Percentiles rank a stretch among this genome's conserved stretches.
Evolutionary conservation across 2,329 filamentous ascomycete genomes (phyloP).

Genomic region (Endocalyx cinctus): DNA sequence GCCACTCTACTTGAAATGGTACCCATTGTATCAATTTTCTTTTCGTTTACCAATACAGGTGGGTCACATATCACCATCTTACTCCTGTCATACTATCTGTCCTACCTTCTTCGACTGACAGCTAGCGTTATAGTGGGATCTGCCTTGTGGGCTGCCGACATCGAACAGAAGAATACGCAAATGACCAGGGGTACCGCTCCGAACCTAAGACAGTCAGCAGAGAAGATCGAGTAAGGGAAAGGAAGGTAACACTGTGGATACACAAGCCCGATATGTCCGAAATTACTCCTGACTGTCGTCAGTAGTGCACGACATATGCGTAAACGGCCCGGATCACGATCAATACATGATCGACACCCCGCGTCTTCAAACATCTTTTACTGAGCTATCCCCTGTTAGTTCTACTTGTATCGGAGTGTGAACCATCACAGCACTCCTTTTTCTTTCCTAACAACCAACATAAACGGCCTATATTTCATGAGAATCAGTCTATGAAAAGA

Average conservation of each 20-base stretch:
- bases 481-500: too few relatives aligned
- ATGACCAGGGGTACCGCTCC: slow-evolving; percentile 50
- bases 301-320: too few relatives aligned
- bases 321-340: too few relatives aligned
- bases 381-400: too few relatives aligned
- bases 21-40: slow-evolving; percentile 76
- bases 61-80: slow-evolving; percentile 18
- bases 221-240: slow-evolving; percentile 39
- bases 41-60: slow-evolving; percentile 84
- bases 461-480: too few relatives aligned
- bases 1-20: slow-evolving; percentile 81
- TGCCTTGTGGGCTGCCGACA: slow-evolving; percentile 88
- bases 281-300: too few relatives aligned
- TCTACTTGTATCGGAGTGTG: too few relatives aligned
- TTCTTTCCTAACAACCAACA: too few relatives aligned
- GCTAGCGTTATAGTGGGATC: slow-evolving; percentile 61
- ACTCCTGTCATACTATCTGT: slow-evolving; percentile 1
- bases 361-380: too few relatives aligned
- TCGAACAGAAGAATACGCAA: slow-evolving; percentile 55
- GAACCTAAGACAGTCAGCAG: slow-evolving; percentile 42
- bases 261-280: slow-evolving; percentile 18
- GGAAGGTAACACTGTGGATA: slow-evolving; percentile 10
- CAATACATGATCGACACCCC: too few relatives aligned
- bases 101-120: slow-evolving; percentile 12
- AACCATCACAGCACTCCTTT: too few relatives aligned